These are phyloP conservation scores for Suhomyces kunorum DNA, from an alignment of 1,139 yeast genomes.

Conservation along the genomic window DNA sequence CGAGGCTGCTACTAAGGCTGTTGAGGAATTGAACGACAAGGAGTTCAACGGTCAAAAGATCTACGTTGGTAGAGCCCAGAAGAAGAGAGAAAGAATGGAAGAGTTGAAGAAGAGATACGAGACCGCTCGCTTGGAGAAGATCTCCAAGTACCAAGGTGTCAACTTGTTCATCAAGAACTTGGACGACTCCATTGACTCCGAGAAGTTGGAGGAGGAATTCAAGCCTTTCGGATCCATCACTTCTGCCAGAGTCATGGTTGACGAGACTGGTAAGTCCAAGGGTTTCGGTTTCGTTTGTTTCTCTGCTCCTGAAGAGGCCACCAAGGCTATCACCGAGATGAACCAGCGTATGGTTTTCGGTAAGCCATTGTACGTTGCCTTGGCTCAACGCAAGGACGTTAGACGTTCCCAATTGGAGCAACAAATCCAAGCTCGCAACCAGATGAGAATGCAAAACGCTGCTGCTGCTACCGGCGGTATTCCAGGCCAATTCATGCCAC, in stretches of 20 bases:
- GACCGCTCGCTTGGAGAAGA: slow-evolving; percentile 87
- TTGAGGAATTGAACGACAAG: slow-evolving; percentile 85
- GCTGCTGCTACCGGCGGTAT: slow-evolving; percentile 84
- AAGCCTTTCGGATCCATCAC: slow-evolving; percentile 93
- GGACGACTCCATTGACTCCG: slow-evolving; percentile 91
- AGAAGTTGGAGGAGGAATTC: slow-evolving; percentile 87
- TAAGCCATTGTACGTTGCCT: slow-evolving; percentile 97
- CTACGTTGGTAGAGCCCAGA: slow-evolving; percentile 98
- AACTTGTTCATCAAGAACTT: slow-evolving; percentile 96
- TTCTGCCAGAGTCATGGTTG: slow-evolving; percentile 95
- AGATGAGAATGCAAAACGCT: slow-evolving; percentile 96
- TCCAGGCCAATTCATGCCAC: slow-evolving; percentile 95
- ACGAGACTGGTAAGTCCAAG: slow-evolving; percentile 91
- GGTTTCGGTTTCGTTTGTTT: slow-evolving; percentile 99
- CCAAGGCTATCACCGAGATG: slow-evolving; percentile 98
- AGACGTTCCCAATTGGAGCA: slow-evolving; percentile 97
- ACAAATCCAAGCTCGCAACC: slow-evolving; percentile 98
- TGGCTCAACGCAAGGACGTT: slow-evolving; percentile 98
- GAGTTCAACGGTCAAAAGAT: slow-evolving; percentile 84
- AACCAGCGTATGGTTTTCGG: slow-evolving; percentile 95
- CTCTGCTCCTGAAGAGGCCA: slow-evolving; percentile 98
- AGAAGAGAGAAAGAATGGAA: slow-evolving; percentile 97
- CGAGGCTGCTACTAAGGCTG: slow-evolving; percentile 87
- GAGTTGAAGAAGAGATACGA: slow-evolving; percentile 96
- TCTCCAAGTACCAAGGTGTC: slow-evolving; percentile 95